A percentile compares a stretch with the other conserved stretches of the same genome.
Evolutionary conservation across 192 early-diverging fungal species (phyloP).

Genomic region (Coemansia sp.): DNA sequence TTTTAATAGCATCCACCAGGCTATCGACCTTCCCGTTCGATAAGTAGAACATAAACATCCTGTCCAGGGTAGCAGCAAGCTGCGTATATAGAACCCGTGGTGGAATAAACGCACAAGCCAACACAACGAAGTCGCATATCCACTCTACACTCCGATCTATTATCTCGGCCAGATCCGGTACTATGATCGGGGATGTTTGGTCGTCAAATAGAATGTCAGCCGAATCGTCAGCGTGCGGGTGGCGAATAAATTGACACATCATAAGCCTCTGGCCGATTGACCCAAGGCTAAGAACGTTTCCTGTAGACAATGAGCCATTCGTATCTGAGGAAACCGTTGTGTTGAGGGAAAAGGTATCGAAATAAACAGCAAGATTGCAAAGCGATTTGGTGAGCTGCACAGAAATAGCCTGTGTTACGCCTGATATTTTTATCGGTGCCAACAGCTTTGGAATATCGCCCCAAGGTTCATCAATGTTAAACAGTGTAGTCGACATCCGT

Average conservation of each 20-base stretch:
- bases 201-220: constrained; percentile 10
- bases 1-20: constrained; percentile 1
- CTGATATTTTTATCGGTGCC: constrained; percentile 22
- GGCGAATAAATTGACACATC: constrained; percentile 24
- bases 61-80: constrained; percentile 19
- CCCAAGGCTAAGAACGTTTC: background rate
- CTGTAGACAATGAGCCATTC: background rate
- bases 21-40: background rate
- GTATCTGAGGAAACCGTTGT: constrained; percentile 15
- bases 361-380: constrained; percentile 22
- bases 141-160: constrained; percentile 19
- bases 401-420: constrained; percentile 6
- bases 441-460: constrained; percentile 13
- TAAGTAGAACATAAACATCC: constrained; percentile 7
- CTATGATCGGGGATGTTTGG: background rate
- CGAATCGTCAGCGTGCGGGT: constrained; percentile 12
- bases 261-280: constrained; percentile 17
- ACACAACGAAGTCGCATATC: constrained; percentile 32
- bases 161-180: background rate
- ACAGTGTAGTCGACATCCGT: constrained; percentile 36
- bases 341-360: constrained; percentile 38
- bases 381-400: constrained; percentile 17
- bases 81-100: constrained; percentile 26
- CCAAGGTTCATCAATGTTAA: constrained; percentile 42
- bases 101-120: constrained; percentile 4